A percentile compares a stretch with the other conserved stretches of the same genome.
Conservation (phyloP, 257 asterid species). For the Scutellaria baicalensis region DNA sequence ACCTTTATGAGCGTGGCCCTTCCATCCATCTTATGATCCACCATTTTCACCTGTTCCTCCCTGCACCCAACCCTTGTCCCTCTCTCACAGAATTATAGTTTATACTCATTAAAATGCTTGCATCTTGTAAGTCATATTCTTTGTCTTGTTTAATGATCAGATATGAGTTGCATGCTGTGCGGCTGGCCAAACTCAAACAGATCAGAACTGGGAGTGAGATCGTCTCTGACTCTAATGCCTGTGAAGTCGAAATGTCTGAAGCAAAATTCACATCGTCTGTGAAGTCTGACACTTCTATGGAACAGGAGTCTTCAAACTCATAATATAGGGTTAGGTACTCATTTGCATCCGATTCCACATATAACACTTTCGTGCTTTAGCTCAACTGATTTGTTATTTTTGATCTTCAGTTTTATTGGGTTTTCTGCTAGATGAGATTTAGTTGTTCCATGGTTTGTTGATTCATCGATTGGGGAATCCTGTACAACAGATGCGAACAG, state of each 20-base stretch:
- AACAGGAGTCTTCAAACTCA: conserved; percentile 15
- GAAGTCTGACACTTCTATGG: conserved; percentile 28
- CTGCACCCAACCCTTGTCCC: neutral
- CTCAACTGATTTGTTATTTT: neutral
- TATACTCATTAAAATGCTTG: neutral
- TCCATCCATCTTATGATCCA: neutral
- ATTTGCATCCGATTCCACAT: conserved; percentile 11
- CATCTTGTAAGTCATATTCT: neutral
- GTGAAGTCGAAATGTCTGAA: conserved; percentile 92
- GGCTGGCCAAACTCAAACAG: conserved; percentile 51
- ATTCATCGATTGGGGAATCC: neutral
- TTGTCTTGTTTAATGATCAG: conserved; percentile 35
- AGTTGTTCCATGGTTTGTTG: neutral
- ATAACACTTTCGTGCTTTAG: neutral
- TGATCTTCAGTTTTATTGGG: neutral
- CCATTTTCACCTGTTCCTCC: neutral
- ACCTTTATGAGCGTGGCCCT: neutral
- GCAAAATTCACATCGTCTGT: conserved; percentile 32
- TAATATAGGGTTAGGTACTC: conserved; percentile 27
- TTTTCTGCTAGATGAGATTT: neutral
- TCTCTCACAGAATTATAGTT: neutral
- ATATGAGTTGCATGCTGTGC: conserved; percentile 69
- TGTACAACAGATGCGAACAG: neutral
- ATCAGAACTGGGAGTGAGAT: conserved; percentile 36
- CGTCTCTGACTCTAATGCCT: conserved; percentile 28